These are phyloP conservation scores for Venturia carpophila DNA, from an alignment of 2,329 filamentous ascomycete genomes.

Conservation along the genomic window DNA sequence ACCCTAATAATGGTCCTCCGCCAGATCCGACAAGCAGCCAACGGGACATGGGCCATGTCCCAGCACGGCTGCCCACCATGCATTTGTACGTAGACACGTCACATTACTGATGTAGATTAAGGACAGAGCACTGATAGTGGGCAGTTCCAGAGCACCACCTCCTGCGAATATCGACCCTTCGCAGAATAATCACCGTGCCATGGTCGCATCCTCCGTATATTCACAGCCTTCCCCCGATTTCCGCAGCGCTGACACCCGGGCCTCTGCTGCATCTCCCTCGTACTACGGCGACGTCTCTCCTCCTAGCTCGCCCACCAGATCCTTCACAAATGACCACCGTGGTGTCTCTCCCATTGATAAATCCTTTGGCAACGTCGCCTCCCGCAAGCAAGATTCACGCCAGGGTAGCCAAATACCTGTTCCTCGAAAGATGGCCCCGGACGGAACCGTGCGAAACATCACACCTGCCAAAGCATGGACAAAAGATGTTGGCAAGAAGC, in stretches of 20 bases:
- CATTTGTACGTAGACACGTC: slow-evolving; percentile 14
- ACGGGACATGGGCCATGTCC: not conserved
- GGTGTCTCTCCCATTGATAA: slow-evolving; percentile 36
- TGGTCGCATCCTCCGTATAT: slow-evolving; percentile 49
- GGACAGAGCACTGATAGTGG: slow-evolving; percentile 6
- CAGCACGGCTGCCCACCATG: slow-evolving; percentile 13
- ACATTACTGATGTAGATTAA: not conserved
- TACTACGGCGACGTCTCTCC: slow-evolving; percentile 24
- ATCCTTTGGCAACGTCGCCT: slow-evolving; percentile 15
- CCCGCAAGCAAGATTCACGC: slow-evolving; percentile 16
- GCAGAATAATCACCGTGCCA: slow-evolving; percentile 25
- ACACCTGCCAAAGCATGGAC: slow-evolving; percentile 16
- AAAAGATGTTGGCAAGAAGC: slow-evolving; percentile 15
- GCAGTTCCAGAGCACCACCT: not conserved
- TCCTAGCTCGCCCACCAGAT: slow-evolving; percentile 20
- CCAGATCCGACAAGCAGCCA: not conserved
- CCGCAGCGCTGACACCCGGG: slow-evolving; percentile 17
- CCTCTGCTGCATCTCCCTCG: slow-evolving; percentile 23
- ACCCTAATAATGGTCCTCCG: slow-evolving; percentile 7
- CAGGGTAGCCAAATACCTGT: slow-evolving; percentile 18
- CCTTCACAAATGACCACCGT: slow-evolving; percentile 22
- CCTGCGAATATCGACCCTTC: not conserved
- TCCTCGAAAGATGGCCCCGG: slow-evolving; percentile 14
- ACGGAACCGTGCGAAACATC: not conserved
- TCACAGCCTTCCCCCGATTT: slow-evolving; percentile 45